These are phyloP conservation scores for Gossypium australe DNA, from an alignment of 345 rosid genomes.

Conservation along the genomic window DNA sequence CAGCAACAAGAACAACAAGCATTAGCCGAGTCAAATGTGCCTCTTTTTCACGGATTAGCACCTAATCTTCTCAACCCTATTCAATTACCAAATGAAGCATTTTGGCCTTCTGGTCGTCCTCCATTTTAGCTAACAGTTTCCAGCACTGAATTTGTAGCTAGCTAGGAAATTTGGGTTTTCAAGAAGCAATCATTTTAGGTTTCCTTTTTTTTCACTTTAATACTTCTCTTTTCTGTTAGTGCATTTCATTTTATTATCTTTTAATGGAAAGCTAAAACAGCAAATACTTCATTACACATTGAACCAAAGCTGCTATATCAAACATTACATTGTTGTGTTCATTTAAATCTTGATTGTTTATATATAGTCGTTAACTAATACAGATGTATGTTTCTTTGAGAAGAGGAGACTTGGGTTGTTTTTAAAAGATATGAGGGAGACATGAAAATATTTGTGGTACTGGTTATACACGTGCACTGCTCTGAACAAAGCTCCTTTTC, in stretches of 20 bases:
- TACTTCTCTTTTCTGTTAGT: background rate
- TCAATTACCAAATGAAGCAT: conserved; percentile 71
- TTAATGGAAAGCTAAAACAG: background rate
- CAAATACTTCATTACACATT: too few relatives aligned
- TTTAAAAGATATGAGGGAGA: conserved; percentile 14
- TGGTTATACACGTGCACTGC: conserved; percentile 55
- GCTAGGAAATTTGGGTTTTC: background rate
- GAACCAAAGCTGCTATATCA: too few relatives aligned
- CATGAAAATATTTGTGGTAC: conserved; percentile 31
- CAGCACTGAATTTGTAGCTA: background rate
- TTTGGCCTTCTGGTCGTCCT: conserved; percentile 81
- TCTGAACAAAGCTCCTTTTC: conserved; percentile 54
- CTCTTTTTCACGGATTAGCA: conserved; percentile 69
- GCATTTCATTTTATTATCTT: conserved; percentile 25
- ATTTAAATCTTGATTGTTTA: too few relatives aligned
- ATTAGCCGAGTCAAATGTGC: conserved; percentile 43
- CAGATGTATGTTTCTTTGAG: conserved; percentile 2
- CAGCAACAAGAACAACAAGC: conserved; percentile 45
- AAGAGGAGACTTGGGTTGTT: conserved; percentile 6
- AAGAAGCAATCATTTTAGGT: background rate
- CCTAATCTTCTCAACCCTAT: conserved; percentile 89
- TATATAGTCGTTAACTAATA: too few relatives aligned
- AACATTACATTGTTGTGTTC: too few relatives aligned
- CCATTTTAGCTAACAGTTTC: conserved; percentile 31
- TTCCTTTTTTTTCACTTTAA: background rate